Evolutionary conservation across 257 asterid genomes (phyloP), one percentile per base, ranked within the genome.

Genomic region (Echites panduratus): DNA sequence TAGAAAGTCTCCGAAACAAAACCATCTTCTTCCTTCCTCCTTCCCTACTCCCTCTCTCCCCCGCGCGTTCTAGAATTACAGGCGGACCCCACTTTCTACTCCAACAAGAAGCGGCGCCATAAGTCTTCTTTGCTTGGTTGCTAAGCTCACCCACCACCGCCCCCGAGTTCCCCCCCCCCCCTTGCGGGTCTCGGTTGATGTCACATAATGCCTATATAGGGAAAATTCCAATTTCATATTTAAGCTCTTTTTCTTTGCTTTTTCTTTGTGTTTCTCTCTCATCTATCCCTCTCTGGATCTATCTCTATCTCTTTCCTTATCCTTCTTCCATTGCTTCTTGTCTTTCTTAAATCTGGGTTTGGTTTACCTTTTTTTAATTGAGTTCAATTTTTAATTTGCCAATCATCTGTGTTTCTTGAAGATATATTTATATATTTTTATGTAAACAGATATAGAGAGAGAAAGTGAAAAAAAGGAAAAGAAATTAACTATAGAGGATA

Each of bases 71-170:
- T 26, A n/a, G 54, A 41, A 16, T 29, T 40, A 38, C 48, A 20
- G 27, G 80, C 76, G 74, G 85, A 66, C 58, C 79, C 79, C 22
- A 72, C 70, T 57, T 27, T 50, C 11, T 19, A 12, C 71, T 2
- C 53, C 53, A 14, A 54, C 71, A 56, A 65, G 44, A 29, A 62
- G 85, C 76, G 82, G 84, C 81, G 84, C 79, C 81, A 35, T n/a
- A 54, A 68, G 79, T 79, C 74, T 49, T 49, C 45, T 75, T 77
- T 74, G 70, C 84, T 82, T 84, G 9, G 83, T 79, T 84, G 74
- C 82, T 68, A 81, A 77, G 86, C 79, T 75, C 86, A 77, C 68
- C 79, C 78, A 74, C 73, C 79, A 32, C 14, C 66, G 4, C 12
- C 20, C 61, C 17, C 35, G 7, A 57, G 52, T 32, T 48, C 49